Evolutionary conservation across 2,329 filamentous ascomycete genomes (phyloP).

Genomic region (Coniochaeta prunicola): DNA sequence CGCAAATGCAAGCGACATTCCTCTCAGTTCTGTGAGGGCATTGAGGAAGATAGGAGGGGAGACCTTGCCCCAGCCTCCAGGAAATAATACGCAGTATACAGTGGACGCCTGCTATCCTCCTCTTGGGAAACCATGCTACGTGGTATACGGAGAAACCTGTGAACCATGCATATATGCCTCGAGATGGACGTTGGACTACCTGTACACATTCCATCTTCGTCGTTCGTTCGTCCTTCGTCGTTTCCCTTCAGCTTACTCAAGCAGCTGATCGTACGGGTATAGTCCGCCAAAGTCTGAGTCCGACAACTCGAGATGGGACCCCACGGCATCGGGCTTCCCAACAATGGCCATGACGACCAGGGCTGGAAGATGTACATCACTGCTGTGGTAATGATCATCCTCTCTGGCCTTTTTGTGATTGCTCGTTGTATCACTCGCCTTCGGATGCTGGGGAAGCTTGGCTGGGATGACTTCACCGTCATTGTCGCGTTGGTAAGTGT

Average conservation of each 20-base stretch:
- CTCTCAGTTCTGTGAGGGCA: no score
- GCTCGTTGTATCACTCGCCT: slow-evolving; percentile 3
- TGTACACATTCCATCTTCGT: neutral
- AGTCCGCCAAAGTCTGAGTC: neutral
- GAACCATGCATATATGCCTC: neutral
- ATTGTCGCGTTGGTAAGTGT: slow-evolving; percentile 4
- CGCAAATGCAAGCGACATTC: no score
- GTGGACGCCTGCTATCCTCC: no score
- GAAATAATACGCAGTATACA: no score
- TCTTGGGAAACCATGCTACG: no score
- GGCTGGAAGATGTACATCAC: slow-evolving; percentile 7
- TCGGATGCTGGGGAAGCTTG: slow-evolving; percentile 2
- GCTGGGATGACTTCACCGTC: slow-evolving; percentile 5
- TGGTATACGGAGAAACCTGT: no score
- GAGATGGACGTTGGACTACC: neutral
- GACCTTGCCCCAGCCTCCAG: no score
- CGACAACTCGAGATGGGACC: slow-evolving; percentile 3
- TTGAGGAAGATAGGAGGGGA: no score
- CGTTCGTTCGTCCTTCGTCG: neutral
- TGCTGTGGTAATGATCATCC: slow-evolving; percentile 7
- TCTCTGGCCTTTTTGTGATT: slow-evolving; percentile 5
- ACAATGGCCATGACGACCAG: slow-evolving; percentile 6
- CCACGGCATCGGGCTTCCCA: slow-evolving; percentile 7
- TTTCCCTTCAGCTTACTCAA: neutral
- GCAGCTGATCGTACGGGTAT: neutral